Evolutionary conservation across 345 rosid species (phyloP).

Genomic region (Eucalyptus viminalis): DNA sequence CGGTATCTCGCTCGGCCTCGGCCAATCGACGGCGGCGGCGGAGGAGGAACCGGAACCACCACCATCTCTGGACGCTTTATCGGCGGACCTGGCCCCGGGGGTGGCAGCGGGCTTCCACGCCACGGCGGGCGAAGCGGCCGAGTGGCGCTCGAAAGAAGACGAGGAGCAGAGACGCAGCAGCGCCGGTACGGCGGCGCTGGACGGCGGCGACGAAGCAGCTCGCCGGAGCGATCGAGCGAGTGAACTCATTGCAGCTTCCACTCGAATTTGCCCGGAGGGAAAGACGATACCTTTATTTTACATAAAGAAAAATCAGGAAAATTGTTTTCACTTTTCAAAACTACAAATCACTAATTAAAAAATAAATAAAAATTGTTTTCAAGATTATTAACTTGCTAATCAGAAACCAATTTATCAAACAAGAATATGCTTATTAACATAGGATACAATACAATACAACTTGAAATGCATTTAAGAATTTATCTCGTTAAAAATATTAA

Average conservation of each 20-base stretch:
- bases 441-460: neutral
- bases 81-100: neutral
- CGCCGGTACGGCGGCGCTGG: neutral
- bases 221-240: neutral
- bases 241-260: neutral
- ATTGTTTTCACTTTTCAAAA: neutral
- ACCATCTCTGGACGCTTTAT: neutral
- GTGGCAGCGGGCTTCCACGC: neutral
- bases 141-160: neutral
- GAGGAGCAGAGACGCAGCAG: neutral
- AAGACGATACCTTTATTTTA: neutral
- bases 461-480: neutral
- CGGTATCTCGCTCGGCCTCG: constrained; percentile 45
- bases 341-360: neutral
- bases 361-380: neutral
- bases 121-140: neutral
- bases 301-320: neutral
- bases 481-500: neutral
- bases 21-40: neutral
- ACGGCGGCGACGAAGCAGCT: neutral
- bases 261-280: neutral
- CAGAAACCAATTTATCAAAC: neutral
- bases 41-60: neutral
- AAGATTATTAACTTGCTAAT: neutral
- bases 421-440: neutral